Evolutionary conservation across 345 rosid species (phyloP), one percentile per base, ranked within the genome.

Genomic region (Pistacia vera): DNA sequence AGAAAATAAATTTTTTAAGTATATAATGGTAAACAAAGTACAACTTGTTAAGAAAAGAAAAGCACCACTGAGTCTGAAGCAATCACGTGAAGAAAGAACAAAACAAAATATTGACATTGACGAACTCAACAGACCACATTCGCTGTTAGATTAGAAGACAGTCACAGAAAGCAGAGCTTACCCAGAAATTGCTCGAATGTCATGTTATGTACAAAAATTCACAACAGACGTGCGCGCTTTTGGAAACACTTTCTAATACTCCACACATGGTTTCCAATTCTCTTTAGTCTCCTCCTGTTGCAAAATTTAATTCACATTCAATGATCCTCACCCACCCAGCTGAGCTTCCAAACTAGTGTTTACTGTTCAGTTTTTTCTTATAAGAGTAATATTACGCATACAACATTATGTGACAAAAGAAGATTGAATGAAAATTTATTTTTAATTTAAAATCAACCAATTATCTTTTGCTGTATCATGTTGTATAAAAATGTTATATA

Each of bases 111-210:
- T 5, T 41, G 36, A 33, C 12, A 36, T 18, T 51, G 68, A 51
- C 59, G 7, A 28, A 28, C 76, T 17, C 60, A 62, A 72, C 66
- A 73, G 33, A 62, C 44, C 44, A 63, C 11, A 33, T 49, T 73
- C 69, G 35, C n/a, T 51, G 60, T 49, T 62, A 0, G 25, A 25
- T 22, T 22, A 13, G 60, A 63, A 18, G 69, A 49, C 20, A n/a
- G 49, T 11, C 59, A 62, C 22, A 8, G 51, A 51, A 36, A 72
- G 14, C 64, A 57, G 64, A 70, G 64, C 56, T 60, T 22, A 25
- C 64, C 28, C 41, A 62, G 75, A 30, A 62, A 63, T 72, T 48
- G 60, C 69, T 52, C 7, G 0, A 33, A 30, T 12, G 46, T 41
- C 41, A 38, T 38, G 41, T 38, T 38, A 41, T 41, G 12, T 8